Percentiles rank a stretch among this genome's conserved stretches.
These are phyloP conservation scores for Penicillium pulvis DNA, from an alignment of 495 filamentous ascomycete genomes.

Conservation along the genomic window DNA sequence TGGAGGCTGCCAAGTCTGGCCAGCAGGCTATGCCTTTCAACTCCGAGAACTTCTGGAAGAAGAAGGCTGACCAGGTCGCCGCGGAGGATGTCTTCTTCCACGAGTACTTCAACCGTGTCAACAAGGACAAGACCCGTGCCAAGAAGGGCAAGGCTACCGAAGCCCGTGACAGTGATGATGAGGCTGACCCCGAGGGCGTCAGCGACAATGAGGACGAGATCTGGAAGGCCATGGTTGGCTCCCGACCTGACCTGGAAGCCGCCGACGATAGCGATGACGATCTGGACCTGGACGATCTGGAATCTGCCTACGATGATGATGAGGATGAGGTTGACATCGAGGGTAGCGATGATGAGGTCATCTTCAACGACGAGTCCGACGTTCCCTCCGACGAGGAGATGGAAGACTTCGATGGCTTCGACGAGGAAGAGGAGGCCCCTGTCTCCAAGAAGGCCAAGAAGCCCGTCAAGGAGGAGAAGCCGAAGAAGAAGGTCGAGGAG, in stretches of 20 bases:
- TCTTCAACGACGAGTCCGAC: constrained; percentile 51
- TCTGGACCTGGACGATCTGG: constrained; percentile 65
- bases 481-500: constrained; percentile 40
- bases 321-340: constrained; percentile 53
- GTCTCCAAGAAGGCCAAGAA: constrained; percentile 43
- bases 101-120: constrained; percentile 83
- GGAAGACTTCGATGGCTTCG: constrained; percentile 51
- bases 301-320: constrained; percentile 54
- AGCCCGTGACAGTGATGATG: constrained; percentile 29
- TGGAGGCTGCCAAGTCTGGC: constrained; percentile 55
- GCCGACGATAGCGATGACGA: constrained; percentile 63
- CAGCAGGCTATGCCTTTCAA: constrained; percentile 62
- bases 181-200: constrained; percentile 26
- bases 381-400: constrained; percentile 49
- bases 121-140: constrained; percentile 66
- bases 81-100: constrained; percentile 98
- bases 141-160: constrained; percentile 54
- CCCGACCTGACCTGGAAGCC: constrained; percentile 74
- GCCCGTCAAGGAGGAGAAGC: constrained; percentile 41
- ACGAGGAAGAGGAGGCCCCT: constrained; percentile 34
- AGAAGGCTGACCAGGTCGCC: constrained; percentile 79
- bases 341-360: constrained; percentile 55
- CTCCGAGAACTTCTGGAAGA: constrained; percentile 87
- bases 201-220: constrained; percentile 69
- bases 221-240: constrained; percentile 89